phyloP scores from a whole-genome alignment of 2,329 filamentous ascomycete genomes.

The Penicillium sp. region DNA sequence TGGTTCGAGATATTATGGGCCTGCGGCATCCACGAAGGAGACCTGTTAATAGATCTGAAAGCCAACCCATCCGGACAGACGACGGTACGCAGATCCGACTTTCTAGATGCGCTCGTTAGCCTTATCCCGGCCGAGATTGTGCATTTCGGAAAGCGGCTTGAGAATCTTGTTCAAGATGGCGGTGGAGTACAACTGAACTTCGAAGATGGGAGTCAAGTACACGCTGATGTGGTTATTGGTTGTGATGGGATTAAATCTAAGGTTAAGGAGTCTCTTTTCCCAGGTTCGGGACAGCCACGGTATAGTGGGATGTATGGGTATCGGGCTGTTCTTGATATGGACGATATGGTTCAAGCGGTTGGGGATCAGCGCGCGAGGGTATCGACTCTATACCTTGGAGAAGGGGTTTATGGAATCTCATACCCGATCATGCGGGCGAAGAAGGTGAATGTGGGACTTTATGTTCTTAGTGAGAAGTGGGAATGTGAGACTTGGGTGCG shows the following conservation, averaged over 20 bases:
- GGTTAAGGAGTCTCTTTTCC: slow-evolving; percentile 27
- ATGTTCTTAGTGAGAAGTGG: slow-evolving; percentile 29
- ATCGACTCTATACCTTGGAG: slow-evolving; percentile 32
- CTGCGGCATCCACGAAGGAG: slow-evolving; percentile 19
- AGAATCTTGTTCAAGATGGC: slow-evolving; percentile 12
- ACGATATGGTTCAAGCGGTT: slow-evolving; percentile 32
- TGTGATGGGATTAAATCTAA: slow-evolving; percentile 38
- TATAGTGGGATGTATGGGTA: slow-evolving; percentile 40
- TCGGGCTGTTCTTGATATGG: slow-evolving; percentile 37
- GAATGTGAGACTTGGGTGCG: slow-evolving; percentile 32
- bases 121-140: slow-evolving; percentile 30
- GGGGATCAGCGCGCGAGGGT: slow-evolving; percentile 33
- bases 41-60: slow-evolving; percentile 31
- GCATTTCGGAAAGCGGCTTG: slow-evolving; percentile 37
- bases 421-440: slow-evolving; percentile 36
- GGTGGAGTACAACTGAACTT: slow-evolving; percentile 26
- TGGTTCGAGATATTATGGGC: slow-evolving; percentile 37
- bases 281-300: slow-evolving; percentile 22
- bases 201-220: slow-evolving; percentile 30
- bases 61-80: slow-evolving; percentile 33
- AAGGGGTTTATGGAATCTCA: slow-evolving; percentile 32
- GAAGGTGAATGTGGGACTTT: slow-evolving; percentile 36
- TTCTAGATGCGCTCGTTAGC: slow-evolving; percentile 34
- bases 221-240: slow-evolving; percentile 35
- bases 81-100: slow-evolving; percentile 33